Base-by-base conservation (phyloP, 306 rosid genomes). In the Prunus salicina region DNA sequence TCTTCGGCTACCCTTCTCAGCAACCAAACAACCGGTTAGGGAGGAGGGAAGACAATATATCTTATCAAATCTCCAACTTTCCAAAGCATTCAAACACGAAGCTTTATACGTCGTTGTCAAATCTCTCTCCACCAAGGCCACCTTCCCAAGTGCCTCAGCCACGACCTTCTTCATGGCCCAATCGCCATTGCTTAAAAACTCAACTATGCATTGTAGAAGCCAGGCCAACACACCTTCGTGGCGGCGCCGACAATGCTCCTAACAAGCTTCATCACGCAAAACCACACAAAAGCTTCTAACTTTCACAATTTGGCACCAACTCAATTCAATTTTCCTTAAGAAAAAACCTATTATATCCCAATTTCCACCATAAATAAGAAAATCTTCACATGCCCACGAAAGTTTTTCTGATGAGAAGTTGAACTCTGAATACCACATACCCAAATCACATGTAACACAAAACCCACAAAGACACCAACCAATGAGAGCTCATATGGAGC, bases 111-210 rank as follows among this genome's bases (percentile, higher is more conserved):
- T 81, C 24, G 86, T 74, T 5, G 93, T 93, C 65, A 96, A 87
- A 67, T 82, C 89, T 49, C 49, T 85, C 85, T 91, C 98, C 73
- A 49, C 76, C 51, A 76, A 69, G 12, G 99, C 97, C 22, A 91
- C 91, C 76, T 87, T 92, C 38, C 87, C 91, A 43, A 95, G 70
- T 3, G 93, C 91, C 83, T 95, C 99, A 12, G 96, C 89, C 8
- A 97, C 85, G 6, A 93, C 97, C 75, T 92, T 95, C 79, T 98
- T 91, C 79, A 90, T 93, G 15, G 89, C 86, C 99, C 98, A 91
- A 75, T 95, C 99, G 60, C 91, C 98, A 61, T 74, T 84, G 34
- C 89, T 68, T 46, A 95, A 83, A 28, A 89, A 92, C 86, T 87
- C 98, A 5, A 89, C 80, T 19, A 86, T 82, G 56, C 87, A 85